These are phyloP conservation scores for Narthecium ossifragum DNA, from an alignment of 106 monocot species.

Conservation along the genomic window DNA sequence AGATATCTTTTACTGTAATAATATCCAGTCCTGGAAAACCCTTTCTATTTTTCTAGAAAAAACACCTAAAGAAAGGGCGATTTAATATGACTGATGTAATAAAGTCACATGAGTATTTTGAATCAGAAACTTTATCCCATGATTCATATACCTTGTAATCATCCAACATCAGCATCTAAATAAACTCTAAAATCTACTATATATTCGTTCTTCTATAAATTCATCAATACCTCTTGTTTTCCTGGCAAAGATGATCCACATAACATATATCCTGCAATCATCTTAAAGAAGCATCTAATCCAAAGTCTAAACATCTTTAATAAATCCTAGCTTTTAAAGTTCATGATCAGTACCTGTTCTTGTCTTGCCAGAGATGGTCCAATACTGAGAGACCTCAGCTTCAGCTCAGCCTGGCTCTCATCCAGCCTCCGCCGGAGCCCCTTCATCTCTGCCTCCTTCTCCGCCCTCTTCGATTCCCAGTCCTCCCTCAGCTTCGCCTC, in stretches of 20 bases:
- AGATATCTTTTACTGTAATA: too few relatives aligned
- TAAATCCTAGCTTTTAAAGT: background rate
- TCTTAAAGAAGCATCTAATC: background rate
- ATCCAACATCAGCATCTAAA: too few relatives aligned
- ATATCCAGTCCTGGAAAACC: too few relatives aligned
- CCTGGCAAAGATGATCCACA: background rate
- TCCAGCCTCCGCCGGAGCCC: constrained; percentile 33
- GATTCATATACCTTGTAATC: too few relatives aligned
- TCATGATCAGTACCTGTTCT: background rate
- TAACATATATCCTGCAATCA: background rate
- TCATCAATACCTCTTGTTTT: background rate
- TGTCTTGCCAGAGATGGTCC: background rate
- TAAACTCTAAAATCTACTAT: too few relatives aligned
- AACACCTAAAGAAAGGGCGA: too few relatives aligned
- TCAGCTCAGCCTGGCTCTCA: background rate
- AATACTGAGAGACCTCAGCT: background rate
- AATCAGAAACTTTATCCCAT: too few relatives aligned
- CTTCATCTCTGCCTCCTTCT: constrained; percentile 79
- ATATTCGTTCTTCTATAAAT: too few relatives aligned
- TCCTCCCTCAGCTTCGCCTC: constrained; percentile 76
- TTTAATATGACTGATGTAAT: too few relatives aligned
- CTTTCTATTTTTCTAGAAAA: too few relatives aligned
- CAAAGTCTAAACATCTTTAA: background rate
- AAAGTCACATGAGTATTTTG: too few relatives aligned
- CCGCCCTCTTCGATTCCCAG: constrained; percentile 45